These are phyloP conservation scores for Ascochyta koolunga DNA, from an alignment of 2,329 filamentous ascomycete genomes.

Conservation along the genomic window DNA sequence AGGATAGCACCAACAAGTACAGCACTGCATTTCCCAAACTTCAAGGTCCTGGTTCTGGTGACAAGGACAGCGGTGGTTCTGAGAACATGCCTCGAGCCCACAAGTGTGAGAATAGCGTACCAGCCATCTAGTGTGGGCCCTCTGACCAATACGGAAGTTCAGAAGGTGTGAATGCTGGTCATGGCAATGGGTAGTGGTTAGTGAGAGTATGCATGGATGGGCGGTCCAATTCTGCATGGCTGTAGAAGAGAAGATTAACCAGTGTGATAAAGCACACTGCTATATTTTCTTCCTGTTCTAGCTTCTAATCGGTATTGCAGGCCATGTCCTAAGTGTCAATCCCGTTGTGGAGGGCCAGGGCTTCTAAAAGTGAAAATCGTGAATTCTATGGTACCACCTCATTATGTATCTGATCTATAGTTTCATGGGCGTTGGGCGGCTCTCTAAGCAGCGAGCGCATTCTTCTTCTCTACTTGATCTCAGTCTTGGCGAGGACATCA, in stretches of 20 bases:
- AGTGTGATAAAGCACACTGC: neutral
- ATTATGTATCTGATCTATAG: slow-evolving; percentile 1
- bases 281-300: neutral
- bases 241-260: neutral
- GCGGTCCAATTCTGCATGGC: neutral
- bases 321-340: neutral
- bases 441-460: neutral
- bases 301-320: neutral
- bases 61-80: neutral
- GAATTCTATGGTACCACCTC: slow-evolving; percentile 19
- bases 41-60: neutral
- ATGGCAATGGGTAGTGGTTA: neutral
- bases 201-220: neutral
- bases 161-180: neutral
- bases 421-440: neutral
- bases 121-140: neutral
- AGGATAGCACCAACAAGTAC: neutral
- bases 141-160: neutral
- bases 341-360: neutral
- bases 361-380: slow-evolving; percentile 3
- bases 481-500: slow-evolving; percentile 74
- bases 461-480: slow-evolving; percentile 38
- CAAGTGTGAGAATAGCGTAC: slow-evolving; percentile 18
- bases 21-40: neutral
- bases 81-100: slow-evolving; percentile 6